Evolutionary conservation across 2,329 filamentous ascomycete species (phyloP).

Genomic region (Botryosphaeria agaves): DNA sequence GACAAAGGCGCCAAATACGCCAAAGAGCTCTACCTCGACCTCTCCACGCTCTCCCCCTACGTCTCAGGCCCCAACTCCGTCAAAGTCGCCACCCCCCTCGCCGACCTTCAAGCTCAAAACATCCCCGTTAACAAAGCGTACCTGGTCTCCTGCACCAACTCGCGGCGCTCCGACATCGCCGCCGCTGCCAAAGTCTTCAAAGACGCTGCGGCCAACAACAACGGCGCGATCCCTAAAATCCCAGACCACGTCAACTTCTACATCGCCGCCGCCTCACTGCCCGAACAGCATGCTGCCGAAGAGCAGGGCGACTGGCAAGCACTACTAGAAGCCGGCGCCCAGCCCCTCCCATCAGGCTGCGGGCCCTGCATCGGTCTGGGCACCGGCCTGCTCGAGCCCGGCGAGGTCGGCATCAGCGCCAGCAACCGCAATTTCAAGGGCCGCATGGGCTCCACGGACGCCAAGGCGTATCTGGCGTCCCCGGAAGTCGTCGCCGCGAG

Average conservation of each 20-base stretch:
- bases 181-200: slow-evolving; percentile 74
- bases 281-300: slow-evolving; percentile 63
- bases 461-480: slow-evolving; percentile 71
- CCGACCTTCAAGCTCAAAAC: slow-evolving; percentile 51
- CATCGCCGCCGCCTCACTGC: slow-evolving; percentile 67
- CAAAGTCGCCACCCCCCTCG: slow-evolving; percentile 66
- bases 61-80: slow-evolving; percentile 83
- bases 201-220: slow-evolving; percentile 45
- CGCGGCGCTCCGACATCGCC: slow-evolving; percentile 60
- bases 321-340: slow-evolving; percentile 63
- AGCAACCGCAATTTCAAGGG: slow-evolving; percentile 86
- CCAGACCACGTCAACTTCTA: slow-evolving; percentile 68
- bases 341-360: slow-evolving; percentile 54
- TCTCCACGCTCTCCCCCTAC: slow-evolving; percentile 69
- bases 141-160: slow-evolving; percentile 82
- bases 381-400: slow-evolving; percentile 59
- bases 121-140: slow-evolving; percentile 77
- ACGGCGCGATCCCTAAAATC: slow-evolving; percentile 49
- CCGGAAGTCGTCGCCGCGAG: slow-evolving; percentile 88
- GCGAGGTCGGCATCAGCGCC: slow-evolving; percentile 74
- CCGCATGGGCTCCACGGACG: slow-evolving; percentile 65
- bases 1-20: slow-evolving; percentile 68
- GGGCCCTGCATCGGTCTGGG: slow-evolving; percentile 78
- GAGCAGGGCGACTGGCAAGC: slow-evolving; percentile 72
- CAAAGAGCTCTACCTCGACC: slow-evolving; percentile 65